phyloP scores from a whole-genome alignment of 139 green algal genomes.

The Trebouxia sp. region DNA sequence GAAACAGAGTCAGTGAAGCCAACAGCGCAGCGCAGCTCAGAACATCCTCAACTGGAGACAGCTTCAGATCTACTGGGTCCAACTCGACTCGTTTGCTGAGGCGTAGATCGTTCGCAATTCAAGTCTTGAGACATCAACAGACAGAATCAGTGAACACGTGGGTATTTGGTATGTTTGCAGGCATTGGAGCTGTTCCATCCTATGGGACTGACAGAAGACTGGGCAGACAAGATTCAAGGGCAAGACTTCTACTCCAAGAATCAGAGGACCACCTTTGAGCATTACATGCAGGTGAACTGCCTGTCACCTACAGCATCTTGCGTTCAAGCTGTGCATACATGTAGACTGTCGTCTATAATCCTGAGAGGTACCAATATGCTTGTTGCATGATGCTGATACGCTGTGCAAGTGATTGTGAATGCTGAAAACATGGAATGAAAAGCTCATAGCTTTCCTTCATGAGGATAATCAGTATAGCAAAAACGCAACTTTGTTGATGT shows the following conservation, averaged over 20 bases:
- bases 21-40: too few relatives aligned
- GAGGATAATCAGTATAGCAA: too few relatives aligned
- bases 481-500: too few relatives aligned
- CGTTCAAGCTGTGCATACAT: not conserved
- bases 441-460: too few relatives aligned
- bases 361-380: not conserved
- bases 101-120: too few relatives aligned
- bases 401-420: too few relatives aligned
- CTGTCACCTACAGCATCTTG: not conserved
- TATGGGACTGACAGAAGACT: slow-evolving; percentile 76
- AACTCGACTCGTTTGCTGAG: not conserved
- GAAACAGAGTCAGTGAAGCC: too few relatives aligned
- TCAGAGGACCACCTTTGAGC: slow-evolving; percentile 81
- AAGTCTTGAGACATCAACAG: too few relatives aligned
- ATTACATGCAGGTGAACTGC: slow-evolving; percentile 78
- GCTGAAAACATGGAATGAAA: too few relatives aligned
- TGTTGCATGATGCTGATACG: not conserved
- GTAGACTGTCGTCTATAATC: too few relatives aligned
- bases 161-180: slow-evolving; percentile 20
- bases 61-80: not conserved
- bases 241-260: slow-evolving; percentile 67
- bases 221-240: slow-evolving; percentile 83
- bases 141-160: too few relatives aligned
- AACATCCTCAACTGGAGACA: too few relatives aligned
- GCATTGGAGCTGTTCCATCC: slow-evolving; percentile 72